A percentile compares a stretch with the other conserved stretches of the same genome.
Conservation (phyloP, 2,329 filamentous ascomycete species). For the Colletotrichum chrysophilum region DNA sequence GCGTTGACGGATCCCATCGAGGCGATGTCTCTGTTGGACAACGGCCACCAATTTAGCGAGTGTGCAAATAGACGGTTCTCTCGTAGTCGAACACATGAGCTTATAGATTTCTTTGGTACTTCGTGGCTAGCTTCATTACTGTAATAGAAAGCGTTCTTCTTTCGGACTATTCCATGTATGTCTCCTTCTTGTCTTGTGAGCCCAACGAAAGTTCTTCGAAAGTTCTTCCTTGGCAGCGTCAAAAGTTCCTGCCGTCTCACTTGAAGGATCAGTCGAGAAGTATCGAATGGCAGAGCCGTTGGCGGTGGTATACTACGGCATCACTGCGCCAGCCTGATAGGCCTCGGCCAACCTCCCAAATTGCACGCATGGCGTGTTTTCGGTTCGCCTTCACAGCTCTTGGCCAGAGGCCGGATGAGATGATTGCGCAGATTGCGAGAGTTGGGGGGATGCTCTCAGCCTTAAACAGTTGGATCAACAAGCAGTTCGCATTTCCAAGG, state of each 20-base stretch:
- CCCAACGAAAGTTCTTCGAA: not conserved
- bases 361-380: not conserved
- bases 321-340: not conserved
- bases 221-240: not conserved
- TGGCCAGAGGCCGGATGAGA: not conserved
- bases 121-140: not conserved
- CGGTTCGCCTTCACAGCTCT: not conserved
- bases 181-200: not conserved
- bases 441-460: not conserved
- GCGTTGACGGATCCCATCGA: not conserved
- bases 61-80: not conserved
- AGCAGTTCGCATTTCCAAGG: not conserved
- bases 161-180: not conserved
- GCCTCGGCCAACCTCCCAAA: not conserved
- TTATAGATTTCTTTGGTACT: not conserved
- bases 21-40: not conserved
- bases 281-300: no score
- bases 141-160: no score
- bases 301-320: not conserved
- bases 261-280: no score
- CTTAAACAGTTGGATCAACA: not conserved
- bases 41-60: no score
- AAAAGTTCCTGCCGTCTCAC: not conserved
- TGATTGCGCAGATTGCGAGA: not conserved
- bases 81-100: not conserved